Percentiles rank a stretch among this genome's conserved stretches.
Conservation (phyloP, 306 rosid species). For the Trichosanthes cucumerina region DNA sequence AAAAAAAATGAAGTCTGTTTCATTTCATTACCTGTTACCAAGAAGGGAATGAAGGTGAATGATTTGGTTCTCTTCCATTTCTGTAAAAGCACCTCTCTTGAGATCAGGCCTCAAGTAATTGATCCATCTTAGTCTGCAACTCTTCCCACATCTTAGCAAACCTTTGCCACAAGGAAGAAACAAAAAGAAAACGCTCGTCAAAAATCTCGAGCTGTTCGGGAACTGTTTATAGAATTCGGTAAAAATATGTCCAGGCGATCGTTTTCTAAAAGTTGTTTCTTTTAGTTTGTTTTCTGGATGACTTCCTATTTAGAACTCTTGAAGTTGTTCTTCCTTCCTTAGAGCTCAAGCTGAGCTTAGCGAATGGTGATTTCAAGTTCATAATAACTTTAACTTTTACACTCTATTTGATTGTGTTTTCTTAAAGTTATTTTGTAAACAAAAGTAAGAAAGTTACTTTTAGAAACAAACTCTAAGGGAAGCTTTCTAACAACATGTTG, state of each 20-base stretch:
- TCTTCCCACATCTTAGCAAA: slow-evolving; percentile 86
- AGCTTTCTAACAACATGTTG: neutral
- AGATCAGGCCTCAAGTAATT: slow-evolving; percentile 95
- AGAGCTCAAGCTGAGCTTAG: neutral
- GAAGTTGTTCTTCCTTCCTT: neutral
- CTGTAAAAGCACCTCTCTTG: slow-evolving; percentile 86
- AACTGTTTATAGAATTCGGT: neutral
- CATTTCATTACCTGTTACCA: slow-evolving; percentile 68
- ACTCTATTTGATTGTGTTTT: neutral
- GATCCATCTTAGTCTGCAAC: slow-evolving; percentile 96
- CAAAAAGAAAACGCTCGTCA: neutral
- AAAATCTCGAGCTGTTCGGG: neutral
- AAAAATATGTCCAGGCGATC: neutral
- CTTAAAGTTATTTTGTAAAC: neutral
- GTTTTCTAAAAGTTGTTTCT: neutral
- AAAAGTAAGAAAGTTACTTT: neutral
- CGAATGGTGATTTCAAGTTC: neutral
- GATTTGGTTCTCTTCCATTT: slow-evolving; percentile 76
- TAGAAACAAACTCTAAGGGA: neutral
- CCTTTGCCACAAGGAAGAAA: slow-evolving; percentile 29
- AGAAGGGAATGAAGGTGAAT: slow-evolving; percentile 76
- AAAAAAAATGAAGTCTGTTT: neutral
- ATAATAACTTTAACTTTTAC: neutral
- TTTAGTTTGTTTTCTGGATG: neutral
- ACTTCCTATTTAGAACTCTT: neutral